phyloP scores from a whole-genome alignment of 2,329 filamentous ascomycete genomes.

The Fusarium napiforme region DNA sequence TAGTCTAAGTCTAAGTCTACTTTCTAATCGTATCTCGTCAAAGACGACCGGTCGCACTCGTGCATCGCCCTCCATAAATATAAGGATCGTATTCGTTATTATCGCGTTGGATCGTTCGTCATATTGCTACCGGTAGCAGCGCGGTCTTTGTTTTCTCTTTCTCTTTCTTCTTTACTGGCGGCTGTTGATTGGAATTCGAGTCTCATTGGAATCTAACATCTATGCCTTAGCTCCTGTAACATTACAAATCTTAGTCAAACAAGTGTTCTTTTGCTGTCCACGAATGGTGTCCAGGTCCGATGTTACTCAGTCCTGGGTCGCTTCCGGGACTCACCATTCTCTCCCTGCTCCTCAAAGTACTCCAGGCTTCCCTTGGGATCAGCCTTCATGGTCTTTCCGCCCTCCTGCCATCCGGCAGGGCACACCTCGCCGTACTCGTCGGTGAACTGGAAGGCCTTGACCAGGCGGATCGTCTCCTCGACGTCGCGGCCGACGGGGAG shows the following conservation, averaged over 20 bases:
- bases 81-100: slow-evolving; percentile 16
- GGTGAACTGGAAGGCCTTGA: slow-evolving; percentile 82
- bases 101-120: slow-evolving; percentile 16
- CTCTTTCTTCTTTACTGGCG: slow-evolving; percentile 6
- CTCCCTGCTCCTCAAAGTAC: slow-evolving; percentile 54
- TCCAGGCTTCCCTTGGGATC: slow-evolving; percentile 62
- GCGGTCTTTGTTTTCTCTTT: background rate
- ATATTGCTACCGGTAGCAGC: slow-evolving; percentile 10
- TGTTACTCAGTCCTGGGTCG: slow-evolving; percentile 34
- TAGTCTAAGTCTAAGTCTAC: slow-evolving; percentile 24
- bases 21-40: slow-evolving; percentile 5
- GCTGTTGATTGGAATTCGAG: slow-evolving; percentile 31
- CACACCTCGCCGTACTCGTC: slow-evolving; percentile 85
- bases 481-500: slow-evolving; percentile 72
- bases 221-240: slow-evolving; percentile 36
- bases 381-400: slow-evolving; percentile 62
- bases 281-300: background rate
- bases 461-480: slow-evolving; percentile 72
- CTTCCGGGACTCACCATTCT: slow-evolving; percentile 40
- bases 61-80: slow-evolving; percentile 1
- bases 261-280: background rate
- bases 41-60: slow-evolving; percentile 5
- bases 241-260: slow-evolving; percentile 34
- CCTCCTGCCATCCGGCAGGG: slow-evolving; percentile 62
- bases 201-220: slow-evolving; percentile 34